Evolutionary conservation across 352 stramenopile genomes (phyloP).

Genomic region (Pythium rhizo-oryzae): DNA sequence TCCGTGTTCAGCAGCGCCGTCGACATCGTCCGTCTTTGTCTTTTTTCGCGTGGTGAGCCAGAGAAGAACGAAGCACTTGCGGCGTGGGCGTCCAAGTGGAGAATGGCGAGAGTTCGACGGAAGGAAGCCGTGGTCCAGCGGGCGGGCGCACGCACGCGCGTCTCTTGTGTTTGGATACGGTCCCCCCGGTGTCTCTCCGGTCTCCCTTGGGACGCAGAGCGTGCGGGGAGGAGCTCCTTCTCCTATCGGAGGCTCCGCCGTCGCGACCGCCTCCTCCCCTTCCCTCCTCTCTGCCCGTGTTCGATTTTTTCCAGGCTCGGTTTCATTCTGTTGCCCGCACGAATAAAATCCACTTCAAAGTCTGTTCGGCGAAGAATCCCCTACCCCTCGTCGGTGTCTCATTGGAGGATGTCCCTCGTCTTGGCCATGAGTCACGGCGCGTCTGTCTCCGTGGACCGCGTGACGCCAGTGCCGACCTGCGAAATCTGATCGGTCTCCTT

Average conservation of each 20-base stretch:
- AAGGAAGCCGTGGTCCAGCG: not conserved
- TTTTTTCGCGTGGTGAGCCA: not conserved
- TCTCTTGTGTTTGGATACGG: slow-evolving; percentile 34
- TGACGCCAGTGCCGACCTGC: slow-evolving; percentile 24
- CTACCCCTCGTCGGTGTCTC: slow-evolving; percentile 14
- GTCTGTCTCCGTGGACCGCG: slow-evolving; percentile 27
- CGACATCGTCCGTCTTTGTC: slow-evolving; percentile 9
- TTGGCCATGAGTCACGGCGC: slow-evolving; percentile 22
- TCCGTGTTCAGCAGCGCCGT: slow-evolving; percentile 45
- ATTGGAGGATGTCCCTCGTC: slow-evolving; percentile 30
- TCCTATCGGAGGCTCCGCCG: not conserved
- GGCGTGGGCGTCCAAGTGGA: slow-evolving; percentile 8
- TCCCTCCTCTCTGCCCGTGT: slow-evolving; percentile 13
- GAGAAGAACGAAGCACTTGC: slow-evolving; percentile 10
- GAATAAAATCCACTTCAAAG: slow-evolving; percentile 36
- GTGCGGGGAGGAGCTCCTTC: not conserved
- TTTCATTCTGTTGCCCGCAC: slow-evolving; percentile 24
- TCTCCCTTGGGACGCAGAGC: slow-evolving; percentile 4
- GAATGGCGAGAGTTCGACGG: slow-evolving; percentile 10
- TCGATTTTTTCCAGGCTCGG: slow-evolving; percentile 23
- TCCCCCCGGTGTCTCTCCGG: slow-evolving; percentile 17
- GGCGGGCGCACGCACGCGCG: slow-evolving; percentile 10
- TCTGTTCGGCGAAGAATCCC: slow-evolving; percentile 14
- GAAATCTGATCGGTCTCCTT: slow-evolving; percentile 15
- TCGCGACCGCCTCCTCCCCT: slow-evolving; percentile 3